Base-by-base conservation (phyloP, 352 stramenopile species). In the Pythium monospermum region DNA sequence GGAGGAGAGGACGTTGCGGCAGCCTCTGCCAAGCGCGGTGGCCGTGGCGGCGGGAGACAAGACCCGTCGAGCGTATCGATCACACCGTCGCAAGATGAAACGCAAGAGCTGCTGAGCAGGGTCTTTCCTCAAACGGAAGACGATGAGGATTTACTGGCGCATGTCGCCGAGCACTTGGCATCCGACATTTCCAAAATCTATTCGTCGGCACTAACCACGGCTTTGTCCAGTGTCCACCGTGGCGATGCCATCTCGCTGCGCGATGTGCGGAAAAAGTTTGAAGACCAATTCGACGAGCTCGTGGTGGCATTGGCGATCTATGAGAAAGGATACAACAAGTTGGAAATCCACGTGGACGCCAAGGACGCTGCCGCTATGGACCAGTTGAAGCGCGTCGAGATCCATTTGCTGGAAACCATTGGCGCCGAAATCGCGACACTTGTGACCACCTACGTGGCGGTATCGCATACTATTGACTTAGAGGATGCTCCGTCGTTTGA, bases 261-360 rank as follows among this genome's bases (percentile, higher is more conserved):
- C 18, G 80, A 91, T 40, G 38, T 90, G 23, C 70, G 73, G 16
- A 83, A 80, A 59, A 70, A 61, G 33, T 94, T 94, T 35, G 83
- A 94, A 53, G 78, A 89, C 40, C 64, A 57, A 2, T 89, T 94
- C 30, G 78, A 94, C 61, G 75, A 87, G 26, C 57, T 71, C 7
- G 57, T 79, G 11, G 50, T 66, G 23, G 67, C 66, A 30, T 51
- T 94, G 16, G 18, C 71, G 15, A 39, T 85, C 27, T 63, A 78
- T 15, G 76, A 89, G 39, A 90, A 89, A 45, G 78, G 73, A 0
- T 72, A 77, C 36, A 74, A 76, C 61, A 94, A 94, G 54, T 61
- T 94, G 5, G 65, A 64, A 43, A 66, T 76, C 23, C 62, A 73
- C 27, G 76, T 86, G 16, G 68, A 91, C 21, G 66, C 57, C 31